Conservation (phyloP, 129 eudicot genomes). For the Tagetes erecta region DNA sequence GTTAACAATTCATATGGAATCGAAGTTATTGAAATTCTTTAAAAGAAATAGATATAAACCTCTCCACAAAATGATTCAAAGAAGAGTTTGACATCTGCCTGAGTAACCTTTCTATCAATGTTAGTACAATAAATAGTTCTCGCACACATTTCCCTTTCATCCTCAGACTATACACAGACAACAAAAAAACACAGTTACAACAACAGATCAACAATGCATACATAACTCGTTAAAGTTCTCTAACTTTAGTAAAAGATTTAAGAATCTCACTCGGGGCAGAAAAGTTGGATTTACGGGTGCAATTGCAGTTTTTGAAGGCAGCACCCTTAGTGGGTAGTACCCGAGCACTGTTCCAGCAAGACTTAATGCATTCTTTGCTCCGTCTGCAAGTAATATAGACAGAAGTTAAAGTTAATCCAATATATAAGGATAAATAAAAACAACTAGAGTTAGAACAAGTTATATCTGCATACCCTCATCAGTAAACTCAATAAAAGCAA, state of each 20-base stretch:
- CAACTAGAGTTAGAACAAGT: not conserved
- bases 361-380: slow-evolving; percentile 79
- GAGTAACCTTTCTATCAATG: slow-evolving; percentile 96
- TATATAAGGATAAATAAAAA: slow-evolving; percentile 8
- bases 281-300: slow-evolving; percentile 93
- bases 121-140: slow-evolving; percentile 91
- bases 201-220: not conserved
- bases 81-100: slow-evolving; percentile 87
- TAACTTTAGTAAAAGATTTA: not conserved
- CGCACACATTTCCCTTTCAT: slow-evolving; percentile 98
- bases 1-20: slow-evolving; percentile 23
- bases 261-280: slow-evolving; percentile 65
- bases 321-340: slow-evolving; percentile 80
- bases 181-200: slow-evolving; percentile 2
- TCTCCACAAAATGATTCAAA: slow-evolving; percentile 90
- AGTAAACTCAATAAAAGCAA: slow-evolving; percentile 89
- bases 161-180: slow-evolving; percentile 57
- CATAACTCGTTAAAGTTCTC: not conserved
- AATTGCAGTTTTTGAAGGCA: slow-evolving; percentile 96
- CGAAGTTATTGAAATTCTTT: not conserved
- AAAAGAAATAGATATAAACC: slow-evolving; percentile 45
- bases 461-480: slow-evolving; percentile 58
- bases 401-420: slow-evolving; percentile 16
- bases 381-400: slow-evolving; percentile 51
- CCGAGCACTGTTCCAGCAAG: slow-evolving; percentile 95